Base-by-base conservation (phyloP, 257 asterid genomes). In the Solanum neorickii region DNA sequence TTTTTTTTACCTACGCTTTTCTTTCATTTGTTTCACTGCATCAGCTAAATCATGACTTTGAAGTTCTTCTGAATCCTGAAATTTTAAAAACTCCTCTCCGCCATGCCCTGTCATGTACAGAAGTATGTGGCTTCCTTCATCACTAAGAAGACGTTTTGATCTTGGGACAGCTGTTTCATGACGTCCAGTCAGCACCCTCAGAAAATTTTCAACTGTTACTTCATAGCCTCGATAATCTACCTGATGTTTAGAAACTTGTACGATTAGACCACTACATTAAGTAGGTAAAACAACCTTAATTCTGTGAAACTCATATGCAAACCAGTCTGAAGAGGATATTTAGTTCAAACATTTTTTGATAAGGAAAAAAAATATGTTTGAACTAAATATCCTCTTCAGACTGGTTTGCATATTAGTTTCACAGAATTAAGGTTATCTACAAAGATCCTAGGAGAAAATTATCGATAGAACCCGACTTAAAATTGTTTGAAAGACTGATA, bases 71-170 rank as follows among this genome's bases (percentile, higher is more conserved):
- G 97, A 91, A 92, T 97, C 99, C 91, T 97, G 99, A 92, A 96
- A 97, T 87, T 97, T 97, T n/a, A 97, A 92, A 92, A 97, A 97
- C 92, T 96, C 98, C 11, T 97, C 99, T 86, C 99, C 99, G 9
- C 99, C 99, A 90, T 97, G 98, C 88, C 99, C 99, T 27, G 99
- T 97, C 99, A 97, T 97, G 91, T 95, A 97, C 41, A 97, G 92
- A 80, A 97, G 97, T 92, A 96, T 91, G 88, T 96, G 99, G 87
- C 99, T 97, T 83, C 98, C 99, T 92, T 97, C 99, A 89, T 97
- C 99, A 92, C 99, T 97, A 72, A 97, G 92, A 83, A 96, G 98
- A 74, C 98, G 96, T 90, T 97, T 97, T 83, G 99, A 97, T 91
- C 99, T 94, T 76, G 98, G 98, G 62, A 95, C 99, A 86, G 98